phyloP scores from a whole-genome alignment of 1,284 basidiomycete species.

The Coriolopsis trogii region DNA sequence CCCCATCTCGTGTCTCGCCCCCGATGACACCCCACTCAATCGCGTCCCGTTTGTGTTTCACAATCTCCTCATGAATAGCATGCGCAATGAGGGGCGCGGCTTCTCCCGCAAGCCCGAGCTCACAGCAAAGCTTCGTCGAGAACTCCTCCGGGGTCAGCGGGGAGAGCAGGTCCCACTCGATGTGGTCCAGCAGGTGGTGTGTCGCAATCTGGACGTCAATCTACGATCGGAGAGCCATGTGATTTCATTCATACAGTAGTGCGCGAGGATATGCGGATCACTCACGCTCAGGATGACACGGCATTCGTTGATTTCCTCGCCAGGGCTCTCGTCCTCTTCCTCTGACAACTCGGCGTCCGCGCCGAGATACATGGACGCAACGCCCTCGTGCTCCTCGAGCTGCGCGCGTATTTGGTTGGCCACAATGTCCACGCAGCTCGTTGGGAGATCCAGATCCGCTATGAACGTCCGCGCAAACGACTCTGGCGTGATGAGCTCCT shows the following conservation, averaged over 20 bases:
- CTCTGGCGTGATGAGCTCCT: slow-evolving; percentile 79
- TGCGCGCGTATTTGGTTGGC: slow-evolving; percentile 89
- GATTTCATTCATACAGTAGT: neutral
- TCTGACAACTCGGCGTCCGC: slow-evolving; percentile 32
- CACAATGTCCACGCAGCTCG: slow-evolving; percentile 79
- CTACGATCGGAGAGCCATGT: slow-evolving; percentile 49
- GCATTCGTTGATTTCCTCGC: slow-evolving; percentile 78
- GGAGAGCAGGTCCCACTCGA: slow-evolving; percentile 98
- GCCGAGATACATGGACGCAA: slow-evolving; percentile 64
- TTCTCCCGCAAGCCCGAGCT: slow-evolving; percentile 89
- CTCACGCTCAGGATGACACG: slow-evolving; percentile 88
- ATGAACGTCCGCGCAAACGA: slow-evolving; percentile 88
- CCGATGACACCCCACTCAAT: slow-evolving; percentile 91
- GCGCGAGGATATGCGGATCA: slow-evolving; percentile 17
- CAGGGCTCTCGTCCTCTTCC: slow-evolving; percentile 41
- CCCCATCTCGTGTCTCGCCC: slow-evolving; percentile 44
- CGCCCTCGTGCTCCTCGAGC: slow-evolving; percentile 84
- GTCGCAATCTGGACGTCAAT: slow-evolving; percentile 98
- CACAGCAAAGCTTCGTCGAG: slow-evolving; percentile 78
- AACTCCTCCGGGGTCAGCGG: slow-evolving; percentile 90
- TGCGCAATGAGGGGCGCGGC: slow-evolving; percentile 89
- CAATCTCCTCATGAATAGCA: slow-evolving; percentile 92
- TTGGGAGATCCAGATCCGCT: slow-evolving; percentile 80
- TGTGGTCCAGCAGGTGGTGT: slow-evolving; percentile 89
- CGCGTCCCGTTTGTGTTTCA: slow-evolving; percentile 94